A percentile compares a stretch with the other conserved stretches of the same genome.
Conservation (phyloP, 164 flowering plant genomes). For the Taxillus chinensis region DNA sequence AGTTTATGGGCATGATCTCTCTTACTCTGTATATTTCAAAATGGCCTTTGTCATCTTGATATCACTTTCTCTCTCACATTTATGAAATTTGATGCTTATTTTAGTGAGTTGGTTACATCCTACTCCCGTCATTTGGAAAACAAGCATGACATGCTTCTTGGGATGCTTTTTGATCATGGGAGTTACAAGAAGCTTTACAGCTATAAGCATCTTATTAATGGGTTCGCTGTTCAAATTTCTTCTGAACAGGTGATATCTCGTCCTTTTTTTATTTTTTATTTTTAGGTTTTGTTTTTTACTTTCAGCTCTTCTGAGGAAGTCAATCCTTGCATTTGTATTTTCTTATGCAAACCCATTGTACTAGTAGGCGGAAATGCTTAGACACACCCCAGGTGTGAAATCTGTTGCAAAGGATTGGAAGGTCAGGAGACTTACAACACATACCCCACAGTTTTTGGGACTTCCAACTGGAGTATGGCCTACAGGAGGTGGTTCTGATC, state of each 20-base stretch:
- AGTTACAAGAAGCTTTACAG: slow-evolving; percentile 87
- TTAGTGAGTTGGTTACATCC: slow-evolving; percentile 66
- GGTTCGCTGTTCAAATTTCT: slow-evolving; percentile 75
- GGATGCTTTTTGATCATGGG: slow-evolving; percentile 58
- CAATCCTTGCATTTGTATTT: slow-evolving; percentile 9
- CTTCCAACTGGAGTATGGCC: slow-evolving; percentile 99
- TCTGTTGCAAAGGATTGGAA: slow-evolving; percentile 93
- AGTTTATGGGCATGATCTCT: no score
- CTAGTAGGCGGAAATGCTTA: slow-evolving; percentile 81
- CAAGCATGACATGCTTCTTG: slow-evolving; percentile 92
- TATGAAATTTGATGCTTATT: slow-evolving; percentile 4
- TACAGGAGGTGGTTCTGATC: slow-evolving; percentile 87
- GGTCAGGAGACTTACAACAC: slow-evolving; percentile 82
- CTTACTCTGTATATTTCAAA: no score
- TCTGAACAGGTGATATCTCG: slow-evolving; percentile 74
- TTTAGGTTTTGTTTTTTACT: neutral
- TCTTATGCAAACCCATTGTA: slow-evolving; percentile 14
- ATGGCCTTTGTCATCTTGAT: no score
- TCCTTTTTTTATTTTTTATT: slow-evolving; percentile 3
- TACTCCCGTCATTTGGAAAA: slow-evolving; percentile 78
- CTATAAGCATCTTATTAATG: slow-evolving; percentile 87
- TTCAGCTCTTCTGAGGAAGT: neutral
- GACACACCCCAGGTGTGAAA: slow-evolving; percentile 69
- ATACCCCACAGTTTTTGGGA: slow-evolving; percentile 95
- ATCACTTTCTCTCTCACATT: neutral